A percentile compares a stretch with the other conserved stretches of the same genome.
Evolutionary conservation across 345 rosid species (phyloP).

Genomic region (Clarkia xantiana): DNA sequence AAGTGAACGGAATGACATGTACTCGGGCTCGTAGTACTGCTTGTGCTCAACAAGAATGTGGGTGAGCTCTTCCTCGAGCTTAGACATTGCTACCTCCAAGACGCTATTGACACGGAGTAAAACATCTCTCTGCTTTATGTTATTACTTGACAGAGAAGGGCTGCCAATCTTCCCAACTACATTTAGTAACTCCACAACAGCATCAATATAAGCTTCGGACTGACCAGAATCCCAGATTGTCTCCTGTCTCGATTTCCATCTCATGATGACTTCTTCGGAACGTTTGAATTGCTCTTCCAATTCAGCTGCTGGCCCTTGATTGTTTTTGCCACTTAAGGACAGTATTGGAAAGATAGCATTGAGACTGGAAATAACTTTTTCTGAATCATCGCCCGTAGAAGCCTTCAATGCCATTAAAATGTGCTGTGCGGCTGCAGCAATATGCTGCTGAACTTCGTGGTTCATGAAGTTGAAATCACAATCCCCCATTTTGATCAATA

Average conservation of each 20-base stretch:
- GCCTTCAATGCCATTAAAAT: conserved; percentile 43
- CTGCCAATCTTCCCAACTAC: conserved; percentile 20
- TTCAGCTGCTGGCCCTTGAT: conserved; percentile 18
- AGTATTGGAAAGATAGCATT: conserved; percentile 36
- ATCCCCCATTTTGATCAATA: conserved; percentile 13
- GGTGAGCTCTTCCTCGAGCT: conserved; percentile 59
- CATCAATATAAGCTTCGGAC: conserved; percentile 33
- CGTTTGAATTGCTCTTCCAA: conserved; percentile 27
- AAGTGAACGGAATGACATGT: conserved; percentile 24
- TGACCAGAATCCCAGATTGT: conserved; percentile 44
- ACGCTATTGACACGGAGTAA: conserved; percentile 26
- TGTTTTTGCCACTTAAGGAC: conserved; percentile 17
- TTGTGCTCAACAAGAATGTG: conserved; percentile 37
- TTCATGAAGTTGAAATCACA: conserved; percentile 11
- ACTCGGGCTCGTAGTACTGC: conserved; percentile 21
- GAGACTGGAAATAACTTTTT: conserved; percentile 29
- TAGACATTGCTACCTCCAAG: conserved; percentile 53
- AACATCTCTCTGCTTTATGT: conserved; percentile 29
- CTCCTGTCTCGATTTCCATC: conserved; percentile 36
- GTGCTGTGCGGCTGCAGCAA: conserved; percentile 47
- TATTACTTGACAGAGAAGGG: conserved; percentile 16
- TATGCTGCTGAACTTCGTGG: conserved; percentile 48
- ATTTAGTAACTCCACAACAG: conserved; percentile 30
- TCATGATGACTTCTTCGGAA: conserved; percentile 28
- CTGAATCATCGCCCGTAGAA: conserved; percentile 29